phyloP scores from a whole-genome alignment of 2,329 filamentous ascomycete genomes.

The Diaporthe destruens region DNA sequence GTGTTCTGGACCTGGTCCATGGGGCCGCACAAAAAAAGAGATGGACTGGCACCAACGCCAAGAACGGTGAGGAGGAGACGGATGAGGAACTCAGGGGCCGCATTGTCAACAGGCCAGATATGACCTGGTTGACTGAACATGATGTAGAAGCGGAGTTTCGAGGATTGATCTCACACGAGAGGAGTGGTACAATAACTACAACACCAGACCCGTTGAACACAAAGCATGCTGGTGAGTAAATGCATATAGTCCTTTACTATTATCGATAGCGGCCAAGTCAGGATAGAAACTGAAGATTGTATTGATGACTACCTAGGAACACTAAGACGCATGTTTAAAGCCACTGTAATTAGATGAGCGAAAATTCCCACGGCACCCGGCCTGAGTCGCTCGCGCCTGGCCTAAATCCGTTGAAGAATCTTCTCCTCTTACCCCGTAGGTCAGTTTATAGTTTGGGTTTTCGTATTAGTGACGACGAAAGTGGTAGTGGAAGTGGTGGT shows the following conservation, averaged over 20 bases:
- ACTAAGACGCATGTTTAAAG: no score
- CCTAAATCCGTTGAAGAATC: not conserved
- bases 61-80: conserved; percentile 45
- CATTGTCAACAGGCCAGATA: conserved; percentile 53
- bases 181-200: conserved; percentile 41
- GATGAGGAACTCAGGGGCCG: conserved; percentile 53
- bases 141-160: conserved; percentile 56
- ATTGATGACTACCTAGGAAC: not conserved
- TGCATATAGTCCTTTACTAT: not conserved
- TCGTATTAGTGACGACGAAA: not conserved
- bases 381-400: no score
- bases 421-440: no score
- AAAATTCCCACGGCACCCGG: no score
- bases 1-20: conserved; percentile 50
- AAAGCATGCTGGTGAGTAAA: not conserved
- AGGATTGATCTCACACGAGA: not conserved
- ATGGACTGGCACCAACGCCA: not conserved
- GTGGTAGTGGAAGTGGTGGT: not conserved
- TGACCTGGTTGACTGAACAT: conserved; percentile 60
- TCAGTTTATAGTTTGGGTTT: not conserved
- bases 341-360: no score
- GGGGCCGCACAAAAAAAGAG: conserved; percentile 40
- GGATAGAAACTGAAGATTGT: not conserved
- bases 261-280: no score
- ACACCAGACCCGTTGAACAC: not conserved